These are phyloP conservation scores for Coniosporium tulheliwenetii DNA, from an alignment of 2,329 filamentous ascomycete species.

Conservation along the genomic window DNA sequence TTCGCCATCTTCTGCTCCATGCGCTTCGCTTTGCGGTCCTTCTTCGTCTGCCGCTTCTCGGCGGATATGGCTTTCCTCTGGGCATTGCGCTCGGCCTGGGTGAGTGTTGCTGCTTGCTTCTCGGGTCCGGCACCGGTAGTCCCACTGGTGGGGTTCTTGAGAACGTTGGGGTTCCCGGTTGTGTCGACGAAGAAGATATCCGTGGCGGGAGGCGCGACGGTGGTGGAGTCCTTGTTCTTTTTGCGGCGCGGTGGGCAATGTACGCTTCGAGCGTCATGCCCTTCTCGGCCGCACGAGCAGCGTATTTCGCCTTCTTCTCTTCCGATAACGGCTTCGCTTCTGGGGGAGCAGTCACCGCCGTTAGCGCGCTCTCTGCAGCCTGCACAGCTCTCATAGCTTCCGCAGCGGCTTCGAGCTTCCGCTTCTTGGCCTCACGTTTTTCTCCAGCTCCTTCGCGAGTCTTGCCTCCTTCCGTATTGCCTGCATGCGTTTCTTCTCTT, in stretches of 20 bases:
- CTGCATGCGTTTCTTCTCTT: background rate
- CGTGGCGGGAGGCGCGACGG: slow-evolving; percentile 1
- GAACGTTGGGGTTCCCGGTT: slow-evolving; percentile 4
- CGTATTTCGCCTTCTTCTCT: slow-evolving; percentile 15
- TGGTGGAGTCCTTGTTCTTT: slow-evolving; percentile 8
- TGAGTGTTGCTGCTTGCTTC: slow-evolving; percentile 1
- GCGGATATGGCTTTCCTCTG: background rate
- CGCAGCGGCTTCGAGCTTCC: background rate
- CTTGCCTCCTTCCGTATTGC: background rate
- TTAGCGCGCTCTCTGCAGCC: background rate
- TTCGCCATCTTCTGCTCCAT: background rate
- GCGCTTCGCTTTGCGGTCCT: background rate
- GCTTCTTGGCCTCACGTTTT: slow-evolving; percentile 3
- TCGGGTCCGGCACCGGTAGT: too few relatives aligned
- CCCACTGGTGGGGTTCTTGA: background rate
- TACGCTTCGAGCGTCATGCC: slow-evolving; percentile 21
- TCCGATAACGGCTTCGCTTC: slow-evolving; percentile 14
- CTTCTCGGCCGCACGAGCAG: slow-evolving; percentile 19
- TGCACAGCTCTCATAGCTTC: slow-evolving; percentile 1
- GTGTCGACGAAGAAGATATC: background rate
- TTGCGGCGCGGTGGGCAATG: slow-evolving; percentile 16
- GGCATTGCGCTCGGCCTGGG: slow-evolving; percentile 1
- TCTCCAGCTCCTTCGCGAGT: slow-evolving; percentile 2
- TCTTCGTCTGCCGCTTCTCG: background rate
- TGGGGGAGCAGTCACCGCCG: background rate